Evolutionary conservation across 768 basidiomycete genomes (phyloP), one percentile per base, ranked within the genome.

Genomic region (Tricholoma bakamatsutake): DNA sequence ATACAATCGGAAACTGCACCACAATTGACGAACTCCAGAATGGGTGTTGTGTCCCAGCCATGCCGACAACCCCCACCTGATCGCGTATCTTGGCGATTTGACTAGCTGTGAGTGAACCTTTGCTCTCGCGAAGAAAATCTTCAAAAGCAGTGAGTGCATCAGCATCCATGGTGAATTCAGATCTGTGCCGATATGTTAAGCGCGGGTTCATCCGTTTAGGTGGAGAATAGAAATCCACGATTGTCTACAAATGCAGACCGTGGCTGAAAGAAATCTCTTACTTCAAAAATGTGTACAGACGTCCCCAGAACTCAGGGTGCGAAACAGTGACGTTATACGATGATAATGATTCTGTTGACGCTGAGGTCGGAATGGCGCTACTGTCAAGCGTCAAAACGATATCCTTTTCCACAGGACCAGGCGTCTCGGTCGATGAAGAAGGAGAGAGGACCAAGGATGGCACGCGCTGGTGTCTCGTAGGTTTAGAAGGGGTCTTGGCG

Each of bases 81-180:
- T 98, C 96, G 48, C 96, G 80, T 63, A 98, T 93, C 76, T 82
- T 90, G 12, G 96, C 96, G 55, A 97, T 91, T 67, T 98, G 91
- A 57, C 78, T 84, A 0, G 92, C 84, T 15, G 83, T 89, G 63
- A 99, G 77, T 28, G 79, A 80, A 6, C 83, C 86, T 67, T 95
- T 95, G 68, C 84, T 85, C 0, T 87, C 88, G 17, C 83, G 75
- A 61, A 98, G 79, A 72, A 93, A 96, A 54, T 87, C 84, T 71
- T 98, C 95, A 71, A 92, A 98, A 0, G 87, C 90, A 13, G 71
- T 68, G 30, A 83, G 75, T 1, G 83, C 83, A 61, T 95, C 93
- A 35, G 75, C 69, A 27, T 80, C 78, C 33, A 77, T 79, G 21
- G 74, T 62, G 60, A 90, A 91, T 66, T 92, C 82, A 9, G 73